A percentile compares a stretch with the other conserved stretches of the same genome.
These are phyloP conservation scores for Colletotrichum abscissum DNA, from an alignment of 2,329 filamentous ascomycete species.

Conservation along the genomic window DNA sequence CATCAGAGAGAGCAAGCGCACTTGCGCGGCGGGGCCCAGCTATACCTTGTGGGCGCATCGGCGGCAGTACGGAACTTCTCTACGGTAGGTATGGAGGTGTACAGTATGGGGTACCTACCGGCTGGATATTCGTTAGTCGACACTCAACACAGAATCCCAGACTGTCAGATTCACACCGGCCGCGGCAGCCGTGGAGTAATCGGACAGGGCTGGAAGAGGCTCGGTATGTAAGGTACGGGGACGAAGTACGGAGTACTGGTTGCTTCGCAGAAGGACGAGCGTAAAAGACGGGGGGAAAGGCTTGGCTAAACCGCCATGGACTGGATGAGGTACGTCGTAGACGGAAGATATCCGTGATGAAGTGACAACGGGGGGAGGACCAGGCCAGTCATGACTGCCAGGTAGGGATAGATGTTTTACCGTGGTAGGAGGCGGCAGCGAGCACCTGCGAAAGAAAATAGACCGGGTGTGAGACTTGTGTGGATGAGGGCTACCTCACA, in stretches of 20 bases:
- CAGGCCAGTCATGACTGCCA: constrained; percentile 11
- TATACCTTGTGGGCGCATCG: not conserved
- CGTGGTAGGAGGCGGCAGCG: constrained; percentile 12
- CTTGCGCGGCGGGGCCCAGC: not conserved
- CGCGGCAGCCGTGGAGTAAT: not conserved
- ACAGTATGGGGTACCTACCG: no score
- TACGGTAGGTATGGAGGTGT: no score
- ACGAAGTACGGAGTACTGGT: not conserved
- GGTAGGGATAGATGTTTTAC: constrained; percentile 28
- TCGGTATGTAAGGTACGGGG: constrained; percentile 6
- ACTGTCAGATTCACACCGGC: not conserved
- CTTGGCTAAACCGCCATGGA: not conserved
- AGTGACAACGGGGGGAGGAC: not conserved
- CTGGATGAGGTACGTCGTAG: not conserved
- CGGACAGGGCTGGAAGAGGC: not conserved
- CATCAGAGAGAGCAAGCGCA: not conserved
- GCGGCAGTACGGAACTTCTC: constrained; percentile 1
- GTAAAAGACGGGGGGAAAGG: not conserved
- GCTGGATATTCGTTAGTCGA: not conserved
- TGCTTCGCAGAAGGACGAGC: not conserved
- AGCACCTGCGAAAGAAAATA: constrained; percentile 17
- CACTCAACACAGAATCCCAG: no score
- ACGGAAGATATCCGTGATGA: constrained; percentile 26
- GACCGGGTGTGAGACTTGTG: constrained; percentile 8
- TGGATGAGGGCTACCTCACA: not conserved